A percentile compares a stretch with the other conserved stretches of the same genome.
Evolutionary conservation across 2,329 filamentous ascomycete genomes (phyloP).

Genomic region (Cladosporium halotolerans): DNA sequence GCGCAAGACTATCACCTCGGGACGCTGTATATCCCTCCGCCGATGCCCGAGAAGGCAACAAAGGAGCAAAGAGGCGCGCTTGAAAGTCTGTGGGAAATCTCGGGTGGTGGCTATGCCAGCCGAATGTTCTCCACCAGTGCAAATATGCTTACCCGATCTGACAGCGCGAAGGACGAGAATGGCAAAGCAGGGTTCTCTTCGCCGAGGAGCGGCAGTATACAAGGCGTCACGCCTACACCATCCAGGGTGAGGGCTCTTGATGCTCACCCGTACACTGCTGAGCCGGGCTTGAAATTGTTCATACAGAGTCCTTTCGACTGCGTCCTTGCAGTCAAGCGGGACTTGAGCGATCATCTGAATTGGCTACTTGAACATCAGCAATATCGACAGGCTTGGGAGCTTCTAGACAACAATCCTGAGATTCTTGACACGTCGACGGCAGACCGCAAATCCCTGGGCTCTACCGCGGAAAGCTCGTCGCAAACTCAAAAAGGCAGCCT

Average conservation of each 20-base stretch:
- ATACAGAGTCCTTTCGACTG: constrained; percentile 96
- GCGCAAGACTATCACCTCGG: constrained; percentile 89
- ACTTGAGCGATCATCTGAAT: constrained; percentile 73
- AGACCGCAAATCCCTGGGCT: constrained; percentile 30
- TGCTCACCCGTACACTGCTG: constrained; percentile 44
- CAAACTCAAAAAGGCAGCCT: constrained; percentile 31
- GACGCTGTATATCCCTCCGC: constrained; percentile 70
- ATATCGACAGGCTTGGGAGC: constrained; percentile 80
- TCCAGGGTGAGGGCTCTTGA: constrained; percentile 24
- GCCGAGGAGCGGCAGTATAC: constrained; percentile 31
- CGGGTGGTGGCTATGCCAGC: constrained; percentile 69
- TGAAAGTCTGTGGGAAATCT: constrained; percentile 82
- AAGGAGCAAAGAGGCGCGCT: constrained; percentile 60
- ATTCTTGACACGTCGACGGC: constrained; percentile 38
- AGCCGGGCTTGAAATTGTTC: constrained; percentile 71
- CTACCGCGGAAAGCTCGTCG: constrained; percentile 39
- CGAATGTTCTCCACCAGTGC: constrained; percentile 81
- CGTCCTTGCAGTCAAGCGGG: constrained; percentile 82
- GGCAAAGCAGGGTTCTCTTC: constrained; percentile 29
- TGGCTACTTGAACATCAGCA: constrained; percentile 80
- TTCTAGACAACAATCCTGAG: constrained; percentile 84
- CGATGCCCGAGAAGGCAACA: constrained; percentile 53
- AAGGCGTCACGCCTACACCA: constrained; percentile 20
- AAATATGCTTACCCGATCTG: constrained; percentile 54
- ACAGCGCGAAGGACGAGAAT: constrained; percentile 32